These are phyloP conservation scores for Aspergillus sp. DNA, from an alignment of 2,329 filamentous ascomycete species.

Conservation along the genomic window DNA sequence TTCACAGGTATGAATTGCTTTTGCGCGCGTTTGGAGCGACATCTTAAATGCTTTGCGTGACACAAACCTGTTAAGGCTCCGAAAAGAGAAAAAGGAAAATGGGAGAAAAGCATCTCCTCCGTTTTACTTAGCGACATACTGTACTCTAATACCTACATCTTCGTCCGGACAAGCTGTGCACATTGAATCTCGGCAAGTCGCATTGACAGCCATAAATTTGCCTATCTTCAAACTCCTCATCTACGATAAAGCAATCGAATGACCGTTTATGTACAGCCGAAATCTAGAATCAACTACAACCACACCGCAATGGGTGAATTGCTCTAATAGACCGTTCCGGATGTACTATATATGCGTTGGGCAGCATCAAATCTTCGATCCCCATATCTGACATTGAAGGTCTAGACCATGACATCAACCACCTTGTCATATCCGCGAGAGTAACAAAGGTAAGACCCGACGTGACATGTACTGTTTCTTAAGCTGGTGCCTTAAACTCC, in stretches of 20 bases:
- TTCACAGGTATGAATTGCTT: slow-evolving; percentile 28
- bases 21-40: slow-evolving; percentile 29
- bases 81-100: not conserved
- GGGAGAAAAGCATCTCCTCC: not conserved
- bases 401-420: too few species aligned
- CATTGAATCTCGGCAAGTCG: too few species aligned
- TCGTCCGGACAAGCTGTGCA: not conserved
- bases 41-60: slow-evolving; percentile 12
- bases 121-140: not conserved
- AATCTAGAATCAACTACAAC: not conserved
- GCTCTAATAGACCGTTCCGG: too few species aligned
- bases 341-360: too few species aligned
- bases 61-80: not conserved
- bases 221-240: not conserved
- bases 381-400: too few species aligned
- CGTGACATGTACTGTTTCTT: slow-evolving; percentile 7
- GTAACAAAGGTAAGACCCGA: too few species aligned
- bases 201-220: not conserved
- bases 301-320: too few species aligned
- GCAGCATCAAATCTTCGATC: too few species aligned
- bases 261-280: not conserved
- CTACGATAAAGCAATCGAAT: not conserved
- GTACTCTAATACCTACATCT: slow-evolving; percentile 2
- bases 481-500: not conserved
- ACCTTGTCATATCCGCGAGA: too few species aligned